Percentiles rank a stretch among this genome's conserved stretches.
phyloP scores from a whole-genome alignment of 2,329 filamentous ascomycete species.

The Gaeumannomyces tritici region DNA sequence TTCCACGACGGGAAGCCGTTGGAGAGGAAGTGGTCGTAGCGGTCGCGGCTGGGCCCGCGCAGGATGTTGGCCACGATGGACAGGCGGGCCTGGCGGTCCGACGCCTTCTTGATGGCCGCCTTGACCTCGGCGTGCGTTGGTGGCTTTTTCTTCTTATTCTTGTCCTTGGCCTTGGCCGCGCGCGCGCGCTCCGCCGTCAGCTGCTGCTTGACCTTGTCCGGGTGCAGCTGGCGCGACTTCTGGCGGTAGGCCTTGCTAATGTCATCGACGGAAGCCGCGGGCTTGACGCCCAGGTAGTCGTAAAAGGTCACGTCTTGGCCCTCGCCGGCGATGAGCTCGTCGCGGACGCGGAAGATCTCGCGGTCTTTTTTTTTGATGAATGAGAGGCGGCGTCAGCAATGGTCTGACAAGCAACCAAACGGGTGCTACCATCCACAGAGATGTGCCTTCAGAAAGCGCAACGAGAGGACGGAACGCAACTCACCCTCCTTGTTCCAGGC shows the following conservation, averaged over 20 bases:
- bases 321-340: conserved; percentile 71
- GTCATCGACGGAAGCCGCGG: conserved; percentile 70
- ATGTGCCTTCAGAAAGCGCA: not conserved
- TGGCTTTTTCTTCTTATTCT: conserved; percentile 52
- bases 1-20: conserved; percentile 96
- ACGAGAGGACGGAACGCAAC: conserved; percentile 12
- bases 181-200: conserved; percentile 62
- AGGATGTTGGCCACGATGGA: conserved; percentile 81
- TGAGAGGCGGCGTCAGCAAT: not conserved
- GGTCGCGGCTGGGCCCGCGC: conserved; percentile 66
- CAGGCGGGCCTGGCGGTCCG: conserved; percentile 74
- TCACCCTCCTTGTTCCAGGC: conserved; percentile 84
- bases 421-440: not conserved
- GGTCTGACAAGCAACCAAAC: not conserved
- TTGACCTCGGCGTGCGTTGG: conserved; percentile 68
- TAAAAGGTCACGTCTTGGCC: conserved; percentile 83
- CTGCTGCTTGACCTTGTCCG: conserved; percentile 87
- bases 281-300: conserved; percentile 73
- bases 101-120: conserved; percentile 69
- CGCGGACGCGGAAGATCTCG: conserved; percentile 92
- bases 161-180: conserved; percentile 37
- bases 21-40: conserved; percentile 88
- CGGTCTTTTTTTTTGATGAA: conserved; percentile 52
- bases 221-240: conserved; percentile 73
- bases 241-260: conserved; percentile 93